Base-by-base conservation (phyloP, 2,329 filamentous ascomycete genomes). In the Pseudogymnoascus sp. region DNA sequence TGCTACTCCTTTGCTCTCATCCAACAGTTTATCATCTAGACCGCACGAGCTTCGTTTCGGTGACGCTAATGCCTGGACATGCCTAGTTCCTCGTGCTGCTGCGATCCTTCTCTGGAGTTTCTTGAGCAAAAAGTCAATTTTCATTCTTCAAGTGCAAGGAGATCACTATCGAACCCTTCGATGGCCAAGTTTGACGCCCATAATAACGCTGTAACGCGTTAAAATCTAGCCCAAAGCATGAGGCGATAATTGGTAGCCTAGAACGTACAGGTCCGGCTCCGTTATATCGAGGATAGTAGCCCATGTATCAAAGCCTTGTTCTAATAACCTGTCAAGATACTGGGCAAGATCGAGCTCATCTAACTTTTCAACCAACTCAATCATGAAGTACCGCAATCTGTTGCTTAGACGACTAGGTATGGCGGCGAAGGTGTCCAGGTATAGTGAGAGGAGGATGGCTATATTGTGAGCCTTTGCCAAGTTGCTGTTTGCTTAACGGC, bases 221-320 rank as follows among this genome's bases (percentile, higher is more conserved):
- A 62, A 66, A 63, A 41, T 23, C 19, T 41, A 61, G 48, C n/a
- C 13, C 10, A 52, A 48, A 30, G 34, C 10, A 41, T 13, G 13
- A 52, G 26, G 33, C 60, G 8, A 15, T 5, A 10, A 37, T 19
- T 18, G 3, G 35, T 12, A 37, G n/a, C n/a, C 37, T n/a, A n/a
- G n/a, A n/a, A n/a, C n/a, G n/a, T n/a, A n/a, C n/a, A n/a, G n/a
- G n/a, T n/a, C n/a, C n/a, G n/a, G n/a, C n/a, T n/a, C n/a, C n/a
- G n/a, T n/a, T n/a, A n/a, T n/a, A n/a, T n/a, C n/a, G n/a, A n/a
- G n/a, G n/a, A n/a, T n/a, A n/a, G n/a, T 91, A 34, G 90, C 87
- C 89, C 89, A 92, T 8, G 85, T 84, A 71, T 94, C 89, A 71
- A 94, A 94, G 2, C 89, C 89, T 73, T 92, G 88, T 59, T 89